These are phyloP conservation scores for Noccaea caerulescens DNA, from an alignment of 345 rosid genomes.

Conservation along the genomic window DNA sequence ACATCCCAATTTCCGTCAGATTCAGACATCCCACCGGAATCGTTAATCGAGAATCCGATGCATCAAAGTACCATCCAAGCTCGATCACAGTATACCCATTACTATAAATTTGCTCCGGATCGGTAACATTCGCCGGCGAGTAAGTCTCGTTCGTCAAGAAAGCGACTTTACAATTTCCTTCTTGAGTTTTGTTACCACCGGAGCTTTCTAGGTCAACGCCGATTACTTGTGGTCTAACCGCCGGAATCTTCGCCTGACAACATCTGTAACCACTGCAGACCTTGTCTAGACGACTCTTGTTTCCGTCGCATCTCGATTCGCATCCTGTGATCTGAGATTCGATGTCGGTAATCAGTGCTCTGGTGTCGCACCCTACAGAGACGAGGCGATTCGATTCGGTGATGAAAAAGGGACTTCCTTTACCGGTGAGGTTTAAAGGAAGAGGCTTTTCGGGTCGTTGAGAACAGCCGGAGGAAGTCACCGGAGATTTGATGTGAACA, in stretches of 20 bases:
- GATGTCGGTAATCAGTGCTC: neutral
- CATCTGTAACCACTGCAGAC: slow-evolving; percentile 50
- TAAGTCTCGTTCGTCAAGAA: slow-evolving; percentile 36
- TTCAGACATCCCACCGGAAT: slow-evolving; percentile 23
- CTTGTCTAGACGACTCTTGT: slow-evolving; percentile 16
- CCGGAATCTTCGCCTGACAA: slow-evolving; percentile 46
- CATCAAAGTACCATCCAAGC: slow-evolving; percentile 47
- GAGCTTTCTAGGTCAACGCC: slow-evolving; percentile 1
- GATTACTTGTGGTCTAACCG: slow-evolving; percentile 2
- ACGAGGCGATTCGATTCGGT: slow-evolving; percentile 42
- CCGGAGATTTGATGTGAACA: slow-evolving; percentile 28
- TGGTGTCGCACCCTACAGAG: slow-evolving; percentile 48
- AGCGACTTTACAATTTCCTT: slow-evolving; percentile 29
- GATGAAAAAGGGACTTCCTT: slow-evolving; percentile 40
- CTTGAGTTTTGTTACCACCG: slow-evolving; percentile 8
- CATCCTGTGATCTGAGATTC: slow-evolving; percentile 44
- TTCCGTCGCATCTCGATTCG: slow-evolving; percentile 44
- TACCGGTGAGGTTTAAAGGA: slow-evolving; percentile 38
- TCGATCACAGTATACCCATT: slow-evolving; percentile 32
- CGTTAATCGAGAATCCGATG: slow-evolving; percentile 8
- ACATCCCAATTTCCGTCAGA: slow-evolving; percentile 1
- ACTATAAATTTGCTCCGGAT: slow-evolving; percentile 13
- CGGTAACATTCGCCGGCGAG: slow-evolving; percentile 22
- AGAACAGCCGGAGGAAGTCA: slow-evolving; percentile 42
- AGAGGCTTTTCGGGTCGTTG: slow-evolving; percentile 7